A percentile compares a stretch with the other conserved stretches of the same genome.
phyloP scores from a whole-genome alignment of 2,329 filamentous ascomycete species.

The Cordyceps cicadae region DNA sequence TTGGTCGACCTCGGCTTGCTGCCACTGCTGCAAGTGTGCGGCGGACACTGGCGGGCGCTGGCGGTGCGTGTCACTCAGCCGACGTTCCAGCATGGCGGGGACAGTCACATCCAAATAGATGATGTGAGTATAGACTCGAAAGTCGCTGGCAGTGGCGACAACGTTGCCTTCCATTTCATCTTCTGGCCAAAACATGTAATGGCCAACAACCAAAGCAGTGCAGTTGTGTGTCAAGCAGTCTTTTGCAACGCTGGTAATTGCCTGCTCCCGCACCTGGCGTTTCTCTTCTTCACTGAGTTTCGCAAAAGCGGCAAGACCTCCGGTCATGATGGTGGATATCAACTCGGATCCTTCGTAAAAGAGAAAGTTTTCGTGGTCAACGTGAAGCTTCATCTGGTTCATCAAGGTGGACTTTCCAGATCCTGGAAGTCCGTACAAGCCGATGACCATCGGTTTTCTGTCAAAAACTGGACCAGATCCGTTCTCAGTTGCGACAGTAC shows the following conservation, averaged over 20 bases:
- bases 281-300: constrained; percentile 28
- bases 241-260: constrained; percentile 36
- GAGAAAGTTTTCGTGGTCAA: constrained; percentile 27
- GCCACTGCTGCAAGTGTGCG: constrained; percentile 38
- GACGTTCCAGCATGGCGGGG: constrained; percentile 28
- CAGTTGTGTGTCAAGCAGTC: constrained; percentile 26
- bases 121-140: constrained; percentile 46
- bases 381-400: constrained; percentile 27
- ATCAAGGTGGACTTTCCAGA: constrained; percentile 44
- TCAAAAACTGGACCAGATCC: neutral
- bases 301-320: constrained; percentile 42
- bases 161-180: constrained; percentile 20
- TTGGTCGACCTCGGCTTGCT: constrained; percentile 33
- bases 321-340: constrained; percentile 33
- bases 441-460: constrained; percentile 35
- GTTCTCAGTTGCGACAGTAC: neutral
- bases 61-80: constrained; percentile 29
- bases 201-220: constrained; percentile 43
- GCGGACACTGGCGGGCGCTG: constrained; percentile 25
- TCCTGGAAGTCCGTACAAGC: constrained; percentile 47
- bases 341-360: constrained; percentile 47
- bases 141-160: constrained; percentile 38
- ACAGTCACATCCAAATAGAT: constrained; percentile 42
- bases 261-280: constrained; percentile 29
- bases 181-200: constrained; percentile 47